Base-by-base conservation (phyloP, 2,329 filamentous ascomycete species). In the Monosporascus sp. region DNA sequence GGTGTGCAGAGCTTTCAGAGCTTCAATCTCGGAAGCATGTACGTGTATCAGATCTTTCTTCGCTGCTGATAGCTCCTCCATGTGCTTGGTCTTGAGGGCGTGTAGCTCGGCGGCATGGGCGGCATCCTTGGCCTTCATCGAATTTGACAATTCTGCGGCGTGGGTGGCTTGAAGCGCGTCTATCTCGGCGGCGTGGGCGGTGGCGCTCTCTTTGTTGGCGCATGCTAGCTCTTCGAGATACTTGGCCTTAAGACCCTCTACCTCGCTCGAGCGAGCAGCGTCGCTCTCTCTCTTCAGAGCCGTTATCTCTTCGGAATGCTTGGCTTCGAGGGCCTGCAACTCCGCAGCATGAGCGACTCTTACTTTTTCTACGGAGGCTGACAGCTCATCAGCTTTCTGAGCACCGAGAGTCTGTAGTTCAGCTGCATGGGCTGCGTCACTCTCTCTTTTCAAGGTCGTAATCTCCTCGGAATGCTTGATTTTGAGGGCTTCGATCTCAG, bases 41-140 rank as follows among this genome's bases (percentile, higher is more conserved):
- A 57, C 45, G 19, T 46, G 48, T 14, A 54, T 52, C 31, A 60
- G 58, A 14, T 62, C 52, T 19, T 57, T 54, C 48, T 56, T 64
- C n/a, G 45, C 27, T 60, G 58, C 8, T 60, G 53, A 48, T 35
- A 64, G 56, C 31, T 66, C 57, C 27, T 60, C 51, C 14, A 56
- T 58, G 48, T 64, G 63, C 14, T 48, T 60, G 1, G 55, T 48
- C 53, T 63, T 62, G 22, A 66, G 57, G 3, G 51, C 44, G 8
- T 63, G 63, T 1, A 66, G 46, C 51, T 64, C 66, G 20, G 61
- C 60, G 3, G 63, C 59, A 45, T 65, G 64, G 3, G 52, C 49
- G 35, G 57, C 52, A 17, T 64, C 58, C 27, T 50, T 61, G 5
- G 62, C 59, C n/a, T 51, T 47, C 54, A 58, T 61, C 20, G 59